Percentiles rank a stretch among this genome's conserved stretches.
Evolutionary conservation across 2,329 filamentous ascomycete genomes (phyloP).

Genomic region (Fusarium nematophilum): DNA sequence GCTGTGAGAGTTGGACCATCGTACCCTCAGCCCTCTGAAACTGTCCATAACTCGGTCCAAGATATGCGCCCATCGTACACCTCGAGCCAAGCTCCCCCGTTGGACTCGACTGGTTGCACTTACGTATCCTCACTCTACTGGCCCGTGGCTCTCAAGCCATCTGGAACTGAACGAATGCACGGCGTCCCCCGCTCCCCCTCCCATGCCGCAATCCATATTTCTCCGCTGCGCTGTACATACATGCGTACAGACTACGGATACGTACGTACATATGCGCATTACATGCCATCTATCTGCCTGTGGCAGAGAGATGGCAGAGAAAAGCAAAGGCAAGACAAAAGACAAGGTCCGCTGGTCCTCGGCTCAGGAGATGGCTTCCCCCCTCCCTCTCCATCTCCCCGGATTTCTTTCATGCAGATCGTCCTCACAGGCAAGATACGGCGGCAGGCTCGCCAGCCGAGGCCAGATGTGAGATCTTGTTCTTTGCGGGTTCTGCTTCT

Average conservation of each 20-base stretch:
- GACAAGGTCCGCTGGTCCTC: slow-evolving; percentile 16
- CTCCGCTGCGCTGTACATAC: slow-evolving; percentile 12
- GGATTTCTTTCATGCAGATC: slow-evolving; percentile 33
- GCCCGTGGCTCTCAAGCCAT: not conserved
- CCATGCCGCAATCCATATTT: slow-evolving; percentile 7
- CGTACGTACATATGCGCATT: no score
- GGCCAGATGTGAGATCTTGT: slow-evolving; percentile 15
- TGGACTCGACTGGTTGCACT: slow-evolving; percentile 3
- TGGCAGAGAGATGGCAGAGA: not conserved
- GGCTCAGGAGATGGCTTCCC: slow-evolving; percentile 11
- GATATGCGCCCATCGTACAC: no score
- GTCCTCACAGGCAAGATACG: slow-evolving; percentile 18
- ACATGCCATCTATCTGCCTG: no score
- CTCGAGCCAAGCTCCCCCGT: no score
- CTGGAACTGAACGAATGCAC: slow-evolving; percentile 10
- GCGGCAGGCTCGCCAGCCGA: slow-evolving; percentile 24
- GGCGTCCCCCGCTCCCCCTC: slow-evolving; percentile 1
- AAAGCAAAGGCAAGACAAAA: slow-evolving; percentile 9
- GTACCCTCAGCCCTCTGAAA: not conserved
- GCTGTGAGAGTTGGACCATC: not conserved
- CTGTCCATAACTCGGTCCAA: not conserved
- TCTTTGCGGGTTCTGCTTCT: not conserved
- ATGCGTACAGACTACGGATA: no score
- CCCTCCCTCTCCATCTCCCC: slow-evolving; percentile 28
- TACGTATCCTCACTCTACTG: slow-evolving; percentile 29